Conservation (phyloP, 352 stramenopile species). For the Globisporangium apiculatum region DNA sequence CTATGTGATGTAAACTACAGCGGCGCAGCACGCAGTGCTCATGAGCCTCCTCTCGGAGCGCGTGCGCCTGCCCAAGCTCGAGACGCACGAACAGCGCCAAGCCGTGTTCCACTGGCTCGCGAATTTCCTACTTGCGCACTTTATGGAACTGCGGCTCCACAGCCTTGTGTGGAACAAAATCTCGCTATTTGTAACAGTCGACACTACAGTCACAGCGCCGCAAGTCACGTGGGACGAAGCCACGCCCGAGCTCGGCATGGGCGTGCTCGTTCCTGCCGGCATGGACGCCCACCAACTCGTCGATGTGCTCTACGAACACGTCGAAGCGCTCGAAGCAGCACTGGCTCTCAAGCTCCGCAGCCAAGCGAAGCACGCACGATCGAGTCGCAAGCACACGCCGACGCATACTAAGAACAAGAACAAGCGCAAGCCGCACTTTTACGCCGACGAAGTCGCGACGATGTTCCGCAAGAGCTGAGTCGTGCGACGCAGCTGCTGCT, state of each 20-base stretch:
- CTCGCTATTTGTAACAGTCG: slow-evolving; percentile 52
- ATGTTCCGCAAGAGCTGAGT: slow-evolving; percentile 40
- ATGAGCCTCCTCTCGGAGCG: slow-evolving; percentile 51
- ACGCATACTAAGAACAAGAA: not conserved
- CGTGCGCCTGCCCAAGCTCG: slow-evolving; percentile 55
- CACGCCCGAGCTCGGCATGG: slow-evolving; percentile 54
- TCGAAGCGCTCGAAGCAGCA: slow-evolving; percentile 54
- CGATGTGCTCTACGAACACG: slow-evolving; percentile 53
- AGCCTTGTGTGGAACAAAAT: slow-evolving; percentile 83
- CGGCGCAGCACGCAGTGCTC: slow-evolving; percentile 52
- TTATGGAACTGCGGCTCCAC: slow-evolving; percentile 75
- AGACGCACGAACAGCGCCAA: slow-evolving; percentile 38
- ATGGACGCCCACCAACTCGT: slow-evolving; percentile 47
- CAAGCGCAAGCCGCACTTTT: slow-evolving; percentile 41
- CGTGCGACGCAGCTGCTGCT: slow-evolving; percentile 10
- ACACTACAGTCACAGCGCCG: slow-evolving; percentile 21
- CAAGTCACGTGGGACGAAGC: slow-evolving; percentile 50
- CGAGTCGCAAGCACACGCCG: not conserved
- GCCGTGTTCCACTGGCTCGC: slow-evolving; percentile 73
- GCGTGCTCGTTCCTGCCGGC: slow-evolving; percentile 52
- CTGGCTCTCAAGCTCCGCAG: slow-evolving; percentile 25
- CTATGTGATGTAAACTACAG: slow-evolving; percentile 2
- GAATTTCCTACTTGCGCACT: slow-evolving; percentile 72
- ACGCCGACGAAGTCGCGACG: slow-evolving; percentile 37
- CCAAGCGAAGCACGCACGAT: slow-evolving; percentile 7